Evolutionary conservation across 805 yeast species (phyloP).

Genomic region (Metschnikowia lunata): DNA sequence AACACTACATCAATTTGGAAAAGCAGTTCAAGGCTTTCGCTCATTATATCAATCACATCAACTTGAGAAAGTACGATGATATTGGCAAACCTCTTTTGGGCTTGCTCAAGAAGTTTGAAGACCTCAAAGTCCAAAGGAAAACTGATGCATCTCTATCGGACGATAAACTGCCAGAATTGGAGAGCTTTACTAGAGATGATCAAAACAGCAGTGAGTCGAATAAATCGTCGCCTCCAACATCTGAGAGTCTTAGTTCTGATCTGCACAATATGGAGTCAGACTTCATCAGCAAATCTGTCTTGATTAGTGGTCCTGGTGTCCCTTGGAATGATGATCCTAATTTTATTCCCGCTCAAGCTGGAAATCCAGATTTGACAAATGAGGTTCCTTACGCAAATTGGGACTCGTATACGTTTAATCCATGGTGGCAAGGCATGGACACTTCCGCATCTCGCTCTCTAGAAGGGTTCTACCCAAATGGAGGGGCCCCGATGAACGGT

Average conservation of each 20-base stretch:
- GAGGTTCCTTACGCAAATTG: not conserved
- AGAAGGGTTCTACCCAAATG: not conserved
- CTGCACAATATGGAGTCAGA: not conserved
- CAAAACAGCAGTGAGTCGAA: not conserved
- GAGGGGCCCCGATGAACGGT: not conserved
- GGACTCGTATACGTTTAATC: slow-evolving; percentile 1
- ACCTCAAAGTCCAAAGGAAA: slow-evolving; percentile 9
- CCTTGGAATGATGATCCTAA: not conserved
- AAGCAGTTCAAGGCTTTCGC: slow-evolving; percentile 15
- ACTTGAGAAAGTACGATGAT: slow-evolving; percentile 18
- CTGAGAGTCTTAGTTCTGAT: not conserved
- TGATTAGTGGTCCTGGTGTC: not conserved
- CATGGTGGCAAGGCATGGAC: slow-evolving; percentile 2
- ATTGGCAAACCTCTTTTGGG: slow-evolving; percentile 12
- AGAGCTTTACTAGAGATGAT: not conserved
- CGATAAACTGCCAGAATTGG: not conserved
- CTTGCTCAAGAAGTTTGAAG: slow-evolving; percentile 9
- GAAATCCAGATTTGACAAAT: not conserved
- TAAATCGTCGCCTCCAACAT: slow-evolving; percentile 4
- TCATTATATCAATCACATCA: slow-evolving; percentile 8
- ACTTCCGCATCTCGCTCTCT: not conserved
- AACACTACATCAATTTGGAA: slow-evolving; percentile 17
- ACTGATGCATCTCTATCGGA: not conserved
- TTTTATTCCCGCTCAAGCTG: not conserved
- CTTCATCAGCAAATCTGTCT: not conserved